These are phyloP conservation scores for Mycogone perniciosa DNA, from an alignment of 2,329 filamentous ascomycete species.

Conservation along the genomic window DNA sequence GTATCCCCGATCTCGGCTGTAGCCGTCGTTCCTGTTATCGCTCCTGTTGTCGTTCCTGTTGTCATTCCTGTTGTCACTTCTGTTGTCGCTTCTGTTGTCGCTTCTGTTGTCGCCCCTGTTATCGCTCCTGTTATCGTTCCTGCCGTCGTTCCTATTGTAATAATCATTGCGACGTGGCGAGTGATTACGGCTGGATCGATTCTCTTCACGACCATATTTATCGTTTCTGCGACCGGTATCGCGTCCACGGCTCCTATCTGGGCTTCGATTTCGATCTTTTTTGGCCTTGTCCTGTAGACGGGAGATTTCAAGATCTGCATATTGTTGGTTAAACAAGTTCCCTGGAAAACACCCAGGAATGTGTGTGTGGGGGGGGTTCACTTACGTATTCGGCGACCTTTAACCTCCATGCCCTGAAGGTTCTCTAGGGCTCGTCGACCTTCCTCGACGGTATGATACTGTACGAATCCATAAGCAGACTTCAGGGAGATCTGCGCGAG, in stretches of 20 bases:
- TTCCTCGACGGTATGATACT: conserved; percentile 73
- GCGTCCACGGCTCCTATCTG: conserved; percentile 47
- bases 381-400: conserved; percentile 92
- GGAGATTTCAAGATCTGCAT: conserved; percentile 79
- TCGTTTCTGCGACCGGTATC: conserved; percentile 39
- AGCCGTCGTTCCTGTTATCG: conserved; percentile 38
- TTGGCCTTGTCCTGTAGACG: conserved; percentile 73
- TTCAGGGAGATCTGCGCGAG: conserved; percentile 95
- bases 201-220: conserved; percentile 54
- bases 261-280: conserved; percentile 55
- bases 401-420: conserved; percentile 74
- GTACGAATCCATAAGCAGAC: conserved; percentile 93
- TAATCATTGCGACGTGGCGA: conserved; percentile 52
- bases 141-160: conserved; percentile 32
- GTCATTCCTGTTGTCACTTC: conserved; percentile 19
- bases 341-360: not conserved
- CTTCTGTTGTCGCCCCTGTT: conserved; percentile 28
- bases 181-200: conserved; percentile 54
- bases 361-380: conserved; percentile 13
- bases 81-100: no score
- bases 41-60: conserved; percentile 56
- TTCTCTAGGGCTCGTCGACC: conserved; percentile 68
- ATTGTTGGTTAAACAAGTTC: conserved; percentile 21
- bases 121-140: conserved; percentile 55
- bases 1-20: conserved; percentile 43